Base-by-base conservation (phyloP, 805 yeast genomes). In the Ogataea polymorpha region DNA sequence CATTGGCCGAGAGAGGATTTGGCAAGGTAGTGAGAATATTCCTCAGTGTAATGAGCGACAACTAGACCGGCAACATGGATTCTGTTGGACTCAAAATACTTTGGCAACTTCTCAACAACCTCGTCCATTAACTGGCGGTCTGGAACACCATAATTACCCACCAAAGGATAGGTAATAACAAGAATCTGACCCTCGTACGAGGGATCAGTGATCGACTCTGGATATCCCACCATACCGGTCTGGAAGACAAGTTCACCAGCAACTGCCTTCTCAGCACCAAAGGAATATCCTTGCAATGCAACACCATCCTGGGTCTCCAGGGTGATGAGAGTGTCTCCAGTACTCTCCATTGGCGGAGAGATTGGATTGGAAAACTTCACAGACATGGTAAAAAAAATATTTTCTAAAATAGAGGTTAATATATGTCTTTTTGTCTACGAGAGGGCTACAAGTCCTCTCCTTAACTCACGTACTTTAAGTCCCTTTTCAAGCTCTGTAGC, bases 191-290 rank as follows among this genome's bases (percentile, higher is more conserved):
- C 99, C 62, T 86, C 90, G 68, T 93, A 93, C 32, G 98, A 93
- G 46, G 99, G 99, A 68, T 93, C 99, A 29, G 99, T 89, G 66
- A 93, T 79, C 39, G 97, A 82, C 68, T 93, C 99, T 30, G 98
- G 99, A 66, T 93, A 93, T 48, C 99, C 99, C 55, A 93, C 98
- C 96, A 93, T 90, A 73, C 99, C 98, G 49, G 99, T 93, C 70
- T 95, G 98, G 80, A 93, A 93, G 46, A 93, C 99, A 57, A 95
- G 79, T 71, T 93, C 99, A 76, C 99, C 99, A 42, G 98, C 95
- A 42, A 81, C 79, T 18, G 96, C 65, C 46, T 74, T 79, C 48
- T 82, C 82, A 41, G 98, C 96, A 74, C 99, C 99, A 59, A 93
- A 93, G 15, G 98, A 91, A 71, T 85, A 88, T 69, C 99, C 99